Evolutionary conservation across 1,139 yeast genomes (phyloP), one percentile per base, ranked within the genome.

Genomic region (Arxiozyma telluris): DNA sequence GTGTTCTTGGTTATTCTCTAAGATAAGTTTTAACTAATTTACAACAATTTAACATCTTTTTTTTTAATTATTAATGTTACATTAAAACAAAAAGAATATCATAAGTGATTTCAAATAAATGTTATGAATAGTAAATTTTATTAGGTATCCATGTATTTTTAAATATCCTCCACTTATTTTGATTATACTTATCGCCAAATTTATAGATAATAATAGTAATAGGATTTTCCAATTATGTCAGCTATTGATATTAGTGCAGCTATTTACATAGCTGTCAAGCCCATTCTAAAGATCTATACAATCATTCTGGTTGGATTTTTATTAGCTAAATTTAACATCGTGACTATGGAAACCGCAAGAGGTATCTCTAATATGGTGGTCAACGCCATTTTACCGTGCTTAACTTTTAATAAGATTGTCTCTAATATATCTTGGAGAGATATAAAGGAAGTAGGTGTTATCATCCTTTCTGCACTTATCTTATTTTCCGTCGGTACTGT

Each of bases 251-350:
- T 56, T 21, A 95, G 96, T 15, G 77, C 77, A 48, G 81, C 90
- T 46, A 84, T 90, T 17, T 90, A 84, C 69, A 78, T 88, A 21
- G 81, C 96, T 0, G 85, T 86, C 51, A 90, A 89, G 71, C 97
- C 97, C 25, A 84, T 90, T 56, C 76, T 89, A 71, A 90, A 91
- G 72, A 88, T 90, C 60, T 88, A 89, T 64, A 72, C 87, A 63
- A 85, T 88, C 64, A 78, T 88, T 8, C 83, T 77, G 1, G 70
- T 84, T 20, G 97, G 97, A 9, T 87, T 75, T 62, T 67, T 73
- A 42, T 72, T 89, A 11, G 91, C 95, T 7, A 79, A 78, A 59
- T 74, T 73, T 58, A 84, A 87, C 64, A 77, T 89, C 43, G 72
- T 90, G 18, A 76, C 87, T 0, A 89, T 87, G 43, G 83, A 88